These are phyloP conservation scores for Sporothrix phasma DNA, from an alignment of 2,329 filamentous ascomycete genomes.

Conservation along the genomic window DNA sequence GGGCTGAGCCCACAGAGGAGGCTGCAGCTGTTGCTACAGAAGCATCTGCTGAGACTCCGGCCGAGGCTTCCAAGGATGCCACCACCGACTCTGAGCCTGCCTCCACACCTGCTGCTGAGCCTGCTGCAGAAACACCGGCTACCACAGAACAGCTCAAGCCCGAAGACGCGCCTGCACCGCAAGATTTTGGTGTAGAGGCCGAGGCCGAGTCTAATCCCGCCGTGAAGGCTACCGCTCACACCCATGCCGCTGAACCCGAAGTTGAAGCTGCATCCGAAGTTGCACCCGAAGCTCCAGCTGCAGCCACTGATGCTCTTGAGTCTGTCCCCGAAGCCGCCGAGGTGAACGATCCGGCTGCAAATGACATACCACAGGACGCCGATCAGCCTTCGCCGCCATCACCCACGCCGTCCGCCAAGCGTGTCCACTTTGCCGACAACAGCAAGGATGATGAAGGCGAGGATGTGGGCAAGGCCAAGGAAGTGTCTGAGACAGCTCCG, in stretches of 20 bases:
- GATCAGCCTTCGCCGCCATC: background rate
- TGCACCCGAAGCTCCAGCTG: background rate
- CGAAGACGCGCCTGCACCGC: background rate
- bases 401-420: background rate
- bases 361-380: background rate
- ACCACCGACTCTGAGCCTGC: background rate
- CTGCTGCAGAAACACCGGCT: conserved; percentile 8
- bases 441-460: background rate
- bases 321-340: background rate
- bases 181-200: background rate
- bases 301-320: background rate
- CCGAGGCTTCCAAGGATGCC: background rate
- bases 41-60: background rate
- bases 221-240: background rate
- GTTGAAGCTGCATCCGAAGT: background rate
- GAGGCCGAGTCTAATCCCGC: background rate
- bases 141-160: background rate
- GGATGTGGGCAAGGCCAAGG: background rate
- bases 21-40: background rate
- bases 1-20: background rate
- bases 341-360: background rate
- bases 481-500: background rate
- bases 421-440: background rate
- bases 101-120: background rate
- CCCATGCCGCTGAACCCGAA: background rate